These are phyloP conservation scores for Malus fusca DNA, from an alignment of 306 rosid species.

Conservation along the genomic window DNA sequence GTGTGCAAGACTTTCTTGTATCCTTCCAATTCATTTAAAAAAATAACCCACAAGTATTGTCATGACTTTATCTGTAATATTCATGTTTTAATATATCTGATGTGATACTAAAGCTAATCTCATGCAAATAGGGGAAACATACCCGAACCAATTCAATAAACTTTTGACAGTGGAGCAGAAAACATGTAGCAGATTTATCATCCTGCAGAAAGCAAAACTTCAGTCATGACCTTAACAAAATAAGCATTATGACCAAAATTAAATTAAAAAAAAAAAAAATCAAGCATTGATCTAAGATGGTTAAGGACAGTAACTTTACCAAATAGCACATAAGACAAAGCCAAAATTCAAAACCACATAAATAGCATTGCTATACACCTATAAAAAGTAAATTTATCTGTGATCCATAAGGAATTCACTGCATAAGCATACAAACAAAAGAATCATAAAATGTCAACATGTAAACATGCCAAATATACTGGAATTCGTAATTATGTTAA, in stretches of 20 bases:
- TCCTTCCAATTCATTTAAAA: background rate
- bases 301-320: background rate
- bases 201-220: conserved; percentile 57
- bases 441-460: background rate
- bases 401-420: background rate
- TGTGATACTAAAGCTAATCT: background rate
- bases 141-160: conserved; percentile 96
- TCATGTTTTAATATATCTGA: background rate
- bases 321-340: background rate
- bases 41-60: background rate
- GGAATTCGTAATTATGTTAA: too few relatives aligned
- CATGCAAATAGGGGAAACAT: conserved; percentile 27
- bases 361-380: background rate
- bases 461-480: background rate
- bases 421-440: background rate
- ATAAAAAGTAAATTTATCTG: too few relatives aligned
- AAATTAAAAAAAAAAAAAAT: background rate
- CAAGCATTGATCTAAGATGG: background rate
- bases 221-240: background rate
- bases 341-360: background rate
- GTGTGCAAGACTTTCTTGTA: background rate
- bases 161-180: conserved; percentile 91
- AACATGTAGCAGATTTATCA: conserved; percentile 82
- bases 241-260: background rate
- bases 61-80: background rate